Percentiles rank a stretch among this genome's conserved stretches.
Evolutionary conservation across 371 early-diverging fungal species (phyloP).

Genomic region (Fennellomyces sp.): DNA sequence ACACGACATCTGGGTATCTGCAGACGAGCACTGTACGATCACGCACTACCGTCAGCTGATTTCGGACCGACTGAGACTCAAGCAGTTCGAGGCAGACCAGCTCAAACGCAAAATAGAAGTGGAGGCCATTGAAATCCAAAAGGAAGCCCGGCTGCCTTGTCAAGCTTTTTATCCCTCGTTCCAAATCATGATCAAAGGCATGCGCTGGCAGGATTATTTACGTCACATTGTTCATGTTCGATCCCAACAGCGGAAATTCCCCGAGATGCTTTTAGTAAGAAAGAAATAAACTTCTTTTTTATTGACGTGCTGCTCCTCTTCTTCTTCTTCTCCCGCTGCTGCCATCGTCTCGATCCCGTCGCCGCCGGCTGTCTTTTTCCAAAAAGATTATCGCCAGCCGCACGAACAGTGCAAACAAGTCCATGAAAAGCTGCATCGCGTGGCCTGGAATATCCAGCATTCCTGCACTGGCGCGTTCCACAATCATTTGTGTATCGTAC

Average conservation of each 20-base stretch:
- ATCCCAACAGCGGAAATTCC: background rate
- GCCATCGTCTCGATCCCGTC: background rate
- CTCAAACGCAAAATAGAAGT: background rate
- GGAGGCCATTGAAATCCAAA: background rate
- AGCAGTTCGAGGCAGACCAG: background rate
- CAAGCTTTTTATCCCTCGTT: background rate
- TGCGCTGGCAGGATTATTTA: conserved; percentile 4
- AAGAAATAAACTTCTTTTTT: no score
- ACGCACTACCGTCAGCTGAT: background rate
- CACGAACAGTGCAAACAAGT: conserved; percentile 58
- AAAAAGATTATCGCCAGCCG: conserved; percentile 49
- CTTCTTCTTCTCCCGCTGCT: background rate
- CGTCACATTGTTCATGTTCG: background rate
- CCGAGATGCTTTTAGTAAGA: background rate
- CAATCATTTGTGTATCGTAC: conserved; percentile 68
- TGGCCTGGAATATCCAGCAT: conserved; percentile 48
- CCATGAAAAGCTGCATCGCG: conserved; percentile 57
- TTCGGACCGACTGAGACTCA: background rate
- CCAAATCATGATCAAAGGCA: background rate
- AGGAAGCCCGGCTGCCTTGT: background rate
- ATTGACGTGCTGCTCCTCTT: background rate
- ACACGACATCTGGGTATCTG: conserved; percentile 6
- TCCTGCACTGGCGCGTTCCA: conserved; percentile 56
- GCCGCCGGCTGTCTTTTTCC: conserved; percentile 10
- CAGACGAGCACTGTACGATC: conserved; percentile 3